Evolutionary conservation across 495 filamentous ascomycete species (phyloP).

Genomic region (Talaromyces adpressus): DNA sequence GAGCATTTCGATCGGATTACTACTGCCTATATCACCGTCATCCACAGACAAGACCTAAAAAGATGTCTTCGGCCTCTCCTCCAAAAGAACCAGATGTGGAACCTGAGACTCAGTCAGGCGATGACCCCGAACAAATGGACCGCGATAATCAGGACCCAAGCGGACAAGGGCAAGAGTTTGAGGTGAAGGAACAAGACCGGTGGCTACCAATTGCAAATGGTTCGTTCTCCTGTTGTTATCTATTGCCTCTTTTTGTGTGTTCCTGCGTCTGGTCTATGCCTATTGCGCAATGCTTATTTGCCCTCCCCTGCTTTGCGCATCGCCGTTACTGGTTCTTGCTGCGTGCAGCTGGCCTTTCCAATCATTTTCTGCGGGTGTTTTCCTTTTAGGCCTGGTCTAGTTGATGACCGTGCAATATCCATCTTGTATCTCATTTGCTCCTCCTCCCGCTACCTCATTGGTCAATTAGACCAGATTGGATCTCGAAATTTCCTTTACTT

Average conservation of each 20-base stretch:
- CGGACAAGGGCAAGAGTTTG: constrained; percentile 72
- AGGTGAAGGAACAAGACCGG: constrained; percentile 99
- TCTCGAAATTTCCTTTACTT: not conserved
- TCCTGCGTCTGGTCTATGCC: constrained; percentile 17
- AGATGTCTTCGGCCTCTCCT: constrained; percentile 93
- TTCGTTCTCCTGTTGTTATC: constrained; percentile 60
- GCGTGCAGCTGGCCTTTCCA: constrained; percentile 38
- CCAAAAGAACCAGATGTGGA: constrained; percentile 80
- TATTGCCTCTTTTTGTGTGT: constrained; percentile 52
- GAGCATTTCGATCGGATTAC: constrained; percentile 24
- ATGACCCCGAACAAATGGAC: constrained; percentile 72
- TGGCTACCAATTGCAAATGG: constrained; percentile 99
- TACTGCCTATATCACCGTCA: constrained; percentile 18
- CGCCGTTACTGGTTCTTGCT: constrained; percentile 13
- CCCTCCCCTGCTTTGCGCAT: not conserved
- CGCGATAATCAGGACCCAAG: constrained; percentile 58
- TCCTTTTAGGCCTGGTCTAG: constrained; percentile 3
- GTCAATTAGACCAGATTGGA: not conserved
- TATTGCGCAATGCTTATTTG: constrained; percentile 16
- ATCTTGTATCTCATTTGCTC: not conserved
- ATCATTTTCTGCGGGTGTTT: constrained; percentile 21
- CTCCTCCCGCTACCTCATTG: not conserved
- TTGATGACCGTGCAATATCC: not conserved
- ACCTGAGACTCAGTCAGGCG: constrained; percentile 86
- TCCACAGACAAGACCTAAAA: constrained; percentile 42